These are phyloP conservation scores for Serendipita sp. DNA, from an alignment of 768 basidiomycete species.

Conservation along the genomic window DNA sequence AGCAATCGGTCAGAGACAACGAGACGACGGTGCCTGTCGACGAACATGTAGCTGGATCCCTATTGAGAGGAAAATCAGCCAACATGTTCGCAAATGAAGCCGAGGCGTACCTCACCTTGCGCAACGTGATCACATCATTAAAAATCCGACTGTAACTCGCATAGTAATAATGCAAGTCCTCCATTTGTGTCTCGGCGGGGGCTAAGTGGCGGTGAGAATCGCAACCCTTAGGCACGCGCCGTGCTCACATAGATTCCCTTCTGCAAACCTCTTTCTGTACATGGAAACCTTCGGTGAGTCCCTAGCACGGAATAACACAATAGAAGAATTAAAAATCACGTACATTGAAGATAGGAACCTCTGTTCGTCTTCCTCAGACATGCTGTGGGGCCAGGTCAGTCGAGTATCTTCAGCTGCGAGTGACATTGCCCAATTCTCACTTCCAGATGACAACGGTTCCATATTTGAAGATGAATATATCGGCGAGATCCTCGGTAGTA, in stretches of 20 bases:
- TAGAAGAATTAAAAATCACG: slow-evolving; percentile 24
- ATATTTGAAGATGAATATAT: slow-evolving; percentile 87
- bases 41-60: slow-evolving; percentile 90
- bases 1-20: slow-evolving; percentile 8
- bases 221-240: background rate
- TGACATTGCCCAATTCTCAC: too few relatives aligned
- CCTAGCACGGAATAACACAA: background rate
- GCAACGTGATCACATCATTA: slow-evolving; percentile 73
- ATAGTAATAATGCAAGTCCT: slow-evolving; percentile 93
- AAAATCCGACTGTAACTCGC: slow-evolving; percentile 98
- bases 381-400: slow-evolving; percentile 24
- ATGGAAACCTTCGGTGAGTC: background rate
- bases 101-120: slow-evolving; percentile 20
- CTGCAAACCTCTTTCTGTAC: slow-evolving; percentile 79
- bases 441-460: slow-evolving; percentile 94
- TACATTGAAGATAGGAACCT: slow-evolving; percentile 83
- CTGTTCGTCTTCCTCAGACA: slow-evolving; percentile 86
- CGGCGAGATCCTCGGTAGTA: slow-evolving; percentile 42
- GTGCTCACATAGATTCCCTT: slow-evolving; percentile 64
- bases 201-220: slow-evolving; percentile 29
- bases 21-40: slow-evolving; percentile 13
- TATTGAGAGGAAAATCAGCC: slow-evolving; percentile 50
- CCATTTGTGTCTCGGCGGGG: slow-evolving; percentile 85
- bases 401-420: too few relatives aligned
- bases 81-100: background rate